phyloP scores from a whole-genome alignment of 108 stramenopile genomes.

The Conticribra weissflogii region DNA sequence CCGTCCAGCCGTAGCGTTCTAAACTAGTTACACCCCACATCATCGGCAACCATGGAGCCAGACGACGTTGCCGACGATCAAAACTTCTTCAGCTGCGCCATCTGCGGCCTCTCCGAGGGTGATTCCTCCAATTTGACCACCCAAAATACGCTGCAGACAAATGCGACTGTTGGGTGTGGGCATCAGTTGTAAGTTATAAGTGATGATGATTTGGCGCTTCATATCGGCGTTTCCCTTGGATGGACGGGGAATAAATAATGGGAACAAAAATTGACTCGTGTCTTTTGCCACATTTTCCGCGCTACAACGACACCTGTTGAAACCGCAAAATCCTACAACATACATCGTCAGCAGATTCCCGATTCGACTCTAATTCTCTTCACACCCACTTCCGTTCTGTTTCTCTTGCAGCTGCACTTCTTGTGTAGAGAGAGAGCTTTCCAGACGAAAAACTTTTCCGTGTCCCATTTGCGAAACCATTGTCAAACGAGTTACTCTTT shows the following conservation, averaged over 20 bases:
- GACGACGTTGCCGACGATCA: conserved; percentile 60
- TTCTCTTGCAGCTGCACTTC: conserved; percentile 62
- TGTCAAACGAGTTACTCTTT: conserved; percentile 84
- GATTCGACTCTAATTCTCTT: too few species aligned
- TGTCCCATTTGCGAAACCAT: conserved; percentile 85
- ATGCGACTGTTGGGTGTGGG: conserved; percentile 83
- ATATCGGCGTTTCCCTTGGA: too few species aligned
- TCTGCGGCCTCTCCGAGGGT: conserved; percentile 82
- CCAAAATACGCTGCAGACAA: conserved; percentile 77
- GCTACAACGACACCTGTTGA: too few species aligned
- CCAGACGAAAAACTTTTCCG: conserved; percentile 74
- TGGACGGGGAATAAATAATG: too few species aligned
- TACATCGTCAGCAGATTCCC: too few species aligned
- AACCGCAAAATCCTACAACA: too few species aligned
- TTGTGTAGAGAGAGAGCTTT: conserved; percentile 84
- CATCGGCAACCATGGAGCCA: conserved; percentile 16
- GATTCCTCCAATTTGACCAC: conserved; percentile 85
- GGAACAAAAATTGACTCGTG: too few species aligned
- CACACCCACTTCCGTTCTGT: too few species aligned
- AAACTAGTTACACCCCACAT: not conserved
- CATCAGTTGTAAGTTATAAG: conserved; percentile 73
- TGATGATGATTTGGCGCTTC: too few species aligned
- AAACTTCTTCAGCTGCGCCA: conserved; percentile 83
- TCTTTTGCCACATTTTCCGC: too few species aligned
- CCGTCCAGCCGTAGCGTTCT: not conserved